A percentile compares a stretch with the other conserved stretches of the same genome.
phyloP scores from a whole-genome alignment of 306 rosid genomes.

The Prinsepia uniflora region DNA sequence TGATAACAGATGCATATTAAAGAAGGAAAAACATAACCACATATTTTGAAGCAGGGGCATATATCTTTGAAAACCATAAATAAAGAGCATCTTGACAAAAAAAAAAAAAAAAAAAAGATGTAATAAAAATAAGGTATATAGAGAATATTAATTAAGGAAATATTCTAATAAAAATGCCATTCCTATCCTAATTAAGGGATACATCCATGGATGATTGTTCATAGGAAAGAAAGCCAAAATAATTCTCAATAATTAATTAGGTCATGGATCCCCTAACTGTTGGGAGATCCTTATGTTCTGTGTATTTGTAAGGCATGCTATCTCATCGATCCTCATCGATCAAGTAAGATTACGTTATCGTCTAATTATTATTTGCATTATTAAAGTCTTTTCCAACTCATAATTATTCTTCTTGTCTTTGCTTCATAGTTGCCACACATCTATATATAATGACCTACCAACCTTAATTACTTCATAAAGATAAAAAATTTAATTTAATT shows the following conservation, averaged over 20 bases:
- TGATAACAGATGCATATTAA: too few relatives aligned
- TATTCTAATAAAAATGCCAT: conserved; percentile 22
- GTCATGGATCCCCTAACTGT: background rate
- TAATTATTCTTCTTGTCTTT: background rate
- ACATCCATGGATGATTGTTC: background rate
- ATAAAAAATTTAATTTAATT: too few relatives aligned
- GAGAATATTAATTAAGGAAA: too few relatives aligned
- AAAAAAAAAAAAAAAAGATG: too few relatives aligned
- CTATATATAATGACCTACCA: too few relatives aligned
- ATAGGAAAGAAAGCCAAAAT: background rate
- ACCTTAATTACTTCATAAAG: too few relatives aligned
- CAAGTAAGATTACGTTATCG: background rate
- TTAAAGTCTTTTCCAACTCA: background rate
- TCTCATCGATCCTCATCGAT: background rate
- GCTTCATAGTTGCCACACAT: background rate
- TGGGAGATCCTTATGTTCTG: conserved; percentile 17
- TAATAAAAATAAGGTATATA: too few relatives aligned
- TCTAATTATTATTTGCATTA: conserved; percentile 8
- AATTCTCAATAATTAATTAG: conserved; percentile 1
- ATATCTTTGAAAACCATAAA: too few relatives aligned
- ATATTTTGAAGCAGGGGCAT: too few relatives aligned
- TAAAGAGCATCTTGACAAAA: too few relatives aligned
- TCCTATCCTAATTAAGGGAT: conserved; percentile 4
- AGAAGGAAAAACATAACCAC: too few relatives aligned
- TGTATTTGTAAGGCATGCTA: too few relatives aligned